Evolutionary conservation across 2,329 filamentous ascomycete species (phyloP), one percentile per base, ranked within the genome.

Genomic region (Arthroderma sp.): DNA sequence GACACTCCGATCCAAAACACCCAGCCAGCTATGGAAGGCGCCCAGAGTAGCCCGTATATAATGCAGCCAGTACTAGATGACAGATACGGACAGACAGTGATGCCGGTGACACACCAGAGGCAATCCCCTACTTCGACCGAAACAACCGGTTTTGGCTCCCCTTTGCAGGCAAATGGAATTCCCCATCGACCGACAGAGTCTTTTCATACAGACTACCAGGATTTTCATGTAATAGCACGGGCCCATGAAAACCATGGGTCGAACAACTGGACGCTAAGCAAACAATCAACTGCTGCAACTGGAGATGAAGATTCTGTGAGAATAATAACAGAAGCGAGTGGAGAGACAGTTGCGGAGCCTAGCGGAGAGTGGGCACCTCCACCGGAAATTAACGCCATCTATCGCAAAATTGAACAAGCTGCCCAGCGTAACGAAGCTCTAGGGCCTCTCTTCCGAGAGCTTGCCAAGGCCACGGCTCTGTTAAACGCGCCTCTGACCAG

Each of bases 371-470:
- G 34, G 8, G 15, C 40, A 31, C 38, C 51, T 22, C 50, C 53
- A 5, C 38, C 48, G 5, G 53, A 57, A 8, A 47, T 62, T 43
- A 51, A 49, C 22, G 46, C 47, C n/a, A 34, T 62, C 29, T 59
- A 61, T 43, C 51, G 49, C 29, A 54, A 51, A 22, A 61, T 61
- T 10, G 57, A 61, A 46, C 51, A 54, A 37, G 57, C 58, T 11
- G 55, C 52, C 29, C 54, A 52, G 38, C 52, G 51, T 7, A 56
- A 56, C 10, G 54, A 59, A 27, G 47, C 56, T 8, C 47, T 61
- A 27, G 55, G 56, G 11, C 50, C 39, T 8, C 52, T 61, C 5
- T 52, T 62, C 27, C 48, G 55, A 39, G 59, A 59, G 33, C 53
- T 62, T 41, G 47, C 38, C 39, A 50, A 43, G 36, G 49, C 39